phyloP scores from a whole-genome alignment of 345 rosid genomes.

The Citrus medica region DNA sequence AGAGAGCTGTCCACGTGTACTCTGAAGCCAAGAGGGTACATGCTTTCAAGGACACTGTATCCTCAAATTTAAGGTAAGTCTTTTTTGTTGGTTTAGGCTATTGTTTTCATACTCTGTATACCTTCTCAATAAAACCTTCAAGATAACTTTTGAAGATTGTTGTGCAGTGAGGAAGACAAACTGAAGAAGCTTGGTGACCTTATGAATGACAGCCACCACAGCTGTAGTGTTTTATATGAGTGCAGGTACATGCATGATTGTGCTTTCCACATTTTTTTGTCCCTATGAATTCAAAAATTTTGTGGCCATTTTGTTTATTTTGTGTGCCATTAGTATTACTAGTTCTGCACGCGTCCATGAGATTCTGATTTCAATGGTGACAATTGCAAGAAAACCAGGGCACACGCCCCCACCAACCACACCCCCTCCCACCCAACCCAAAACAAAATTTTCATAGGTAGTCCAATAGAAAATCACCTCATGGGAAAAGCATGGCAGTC shows the following conservation, averaged over 20 bases:
- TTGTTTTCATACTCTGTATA: background rate
- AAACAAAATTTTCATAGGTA: no score
- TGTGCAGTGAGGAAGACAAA: slow-evolving; percentile 79
- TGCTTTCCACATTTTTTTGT: background rate
- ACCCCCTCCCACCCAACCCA: no score
- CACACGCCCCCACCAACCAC: no score
- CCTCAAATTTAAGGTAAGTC: slow-evolving; percentile 55
- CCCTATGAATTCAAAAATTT: no score
- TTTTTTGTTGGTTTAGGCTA: background rate
- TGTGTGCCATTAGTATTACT: background rate
- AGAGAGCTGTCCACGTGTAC: slow-evolving; percentile 94
- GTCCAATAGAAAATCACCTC: background rate
- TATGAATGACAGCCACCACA: slow-evolving; percentile 92
- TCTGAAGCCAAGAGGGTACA: slow-evolving; percentile 85
- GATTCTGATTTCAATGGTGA: no score
- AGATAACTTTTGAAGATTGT: background rate
- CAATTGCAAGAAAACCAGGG: no score
- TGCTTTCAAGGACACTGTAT: slow-evolving; percentile 78
- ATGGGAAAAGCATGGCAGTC: background rate
- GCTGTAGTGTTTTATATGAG: slow-evolving; percentile 85
- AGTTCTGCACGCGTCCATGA: no score
- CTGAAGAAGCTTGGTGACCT: slow-evolving; percentile 86
- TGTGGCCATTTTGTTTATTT: background rate
- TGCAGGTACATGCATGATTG: slow-evolving; percentile 67
- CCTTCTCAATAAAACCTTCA: no score